A percentile compares a stretch with the other conserved stretches of the same genome.
These are phyloP conservation scores for Yarrowia osloensis DNA, from an alignment of 805 yeast species.

Conservation along the genomic window DNA sequence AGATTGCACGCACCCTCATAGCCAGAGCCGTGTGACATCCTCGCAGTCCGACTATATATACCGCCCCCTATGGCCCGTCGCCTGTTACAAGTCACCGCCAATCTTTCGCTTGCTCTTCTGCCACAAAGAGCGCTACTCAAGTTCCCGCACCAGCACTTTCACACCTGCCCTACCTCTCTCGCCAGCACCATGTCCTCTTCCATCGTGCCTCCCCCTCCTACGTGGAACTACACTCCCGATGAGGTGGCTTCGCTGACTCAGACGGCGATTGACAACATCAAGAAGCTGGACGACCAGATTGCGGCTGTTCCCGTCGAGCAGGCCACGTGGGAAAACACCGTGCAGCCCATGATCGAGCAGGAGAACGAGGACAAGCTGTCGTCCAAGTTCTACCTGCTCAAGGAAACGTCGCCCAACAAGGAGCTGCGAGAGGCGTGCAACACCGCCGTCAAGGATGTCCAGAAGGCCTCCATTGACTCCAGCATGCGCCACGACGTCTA, in stretches of 20 bases:
- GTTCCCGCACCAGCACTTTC: conserved; percentile 1
- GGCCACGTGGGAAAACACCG: conserved; percentile 61
- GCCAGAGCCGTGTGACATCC: background rate
- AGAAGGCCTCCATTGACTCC: conserved; percentile 62
- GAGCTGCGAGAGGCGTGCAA: conserved; percentile 69
- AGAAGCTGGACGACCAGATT: conserved; percentile 54
- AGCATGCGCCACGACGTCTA: conserved; percentile 67
- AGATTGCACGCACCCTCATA: background rate
- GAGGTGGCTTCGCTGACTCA: conserved; percentile 50
- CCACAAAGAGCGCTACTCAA: conserved; percentile 11
- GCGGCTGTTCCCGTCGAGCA: conserved; percentile 46
- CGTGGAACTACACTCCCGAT: conserved; percentile 63
- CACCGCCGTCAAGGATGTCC: conserved; percentile 59
- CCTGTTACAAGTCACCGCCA: conserved; percentile 20
- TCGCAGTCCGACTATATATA: background rate
- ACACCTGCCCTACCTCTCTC: background rate
- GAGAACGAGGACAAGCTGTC: conserved; percentile 53
- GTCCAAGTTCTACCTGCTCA: conserved; percentile 64
- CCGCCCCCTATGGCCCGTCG: conserved; percentile 18
- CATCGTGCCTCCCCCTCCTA: conserved; percentile 53
- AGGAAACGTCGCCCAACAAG: conserved; percentile 66
- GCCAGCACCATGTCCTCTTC: conserved; percentile 37
- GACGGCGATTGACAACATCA: conserved; percentile 49
- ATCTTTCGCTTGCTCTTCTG: conserved; percentile 8
- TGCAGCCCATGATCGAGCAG: conserved; percentile 54